Conservation (phyloP, 2,329 filamentous ascomycete genomes). For the Ampelomyces quisqualis region DNA sequence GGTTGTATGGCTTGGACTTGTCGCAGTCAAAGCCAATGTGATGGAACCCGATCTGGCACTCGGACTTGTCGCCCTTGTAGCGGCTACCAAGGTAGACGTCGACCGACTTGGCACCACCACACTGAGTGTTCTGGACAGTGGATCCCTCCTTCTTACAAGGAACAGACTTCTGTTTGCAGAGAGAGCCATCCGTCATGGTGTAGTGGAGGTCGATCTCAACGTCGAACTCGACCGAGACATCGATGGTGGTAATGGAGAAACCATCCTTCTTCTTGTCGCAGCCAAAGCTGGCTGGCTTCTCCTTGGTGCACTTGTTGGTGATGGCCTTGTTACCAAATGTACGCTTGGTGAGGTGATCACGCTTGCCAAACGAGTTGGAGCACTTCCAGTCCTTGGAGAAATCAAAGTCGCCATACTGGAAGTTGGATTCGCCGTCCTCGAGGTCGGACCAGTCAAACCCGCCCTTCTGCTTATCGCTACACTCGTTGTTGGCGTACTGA, state of each 20-base stretch:
- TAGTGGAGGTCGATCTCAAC: slow-evolving; percentile 83
- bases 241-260: slow-evolving; percentile 75
- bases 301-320: slow-evolving; percentile 50
- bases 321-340: slow-evolving; percentile 48
- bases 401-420: slow-evolving; percentile 68
- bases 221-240: slow-evolving; percentile 73
- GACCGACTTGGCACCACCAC: slow-evolving; percentile 84
- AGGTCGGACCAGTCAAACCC: slow-evolving; percentile 75
- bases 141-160: slow-evolving; percentile 56
- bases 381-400: slow-evolving; percentile 67
- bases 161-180: slow-evolving; percentile 72
- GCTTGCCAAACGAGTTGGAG: slow-evolving; percentile 61
- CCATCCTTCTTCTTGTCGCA: slow-evolving; percentile 52
- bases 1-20: slow-evolving; percentile 24
- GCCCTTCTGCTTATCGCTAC: slow-evolving; percentile 64
- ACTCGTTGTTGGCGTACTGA: slow-evolving; percentile 73
- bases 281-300: slow-evolving; percentile 66
- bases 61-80: slow-evolving; percentile 52
- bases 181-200: slow-evolving; percentile 77
- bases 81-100: slow-evolving; percentile 61
- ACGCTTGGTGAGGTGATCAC: slow-evolving; percentile 54
- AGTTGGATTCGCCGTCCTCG: slow-evolving; percentile 50
- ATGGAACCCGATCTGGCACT: slow-evolving; percentile 72
- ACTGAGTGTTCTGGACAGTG: slow-evolving; percentile 79
- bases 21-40: slow-evolving; percentile 74